These are phyloP conservation scores for Kwoniella botswanensis DNA, from an alignment of 768 basidiomycete genomes.

Conservation along the genomic window DNA sequence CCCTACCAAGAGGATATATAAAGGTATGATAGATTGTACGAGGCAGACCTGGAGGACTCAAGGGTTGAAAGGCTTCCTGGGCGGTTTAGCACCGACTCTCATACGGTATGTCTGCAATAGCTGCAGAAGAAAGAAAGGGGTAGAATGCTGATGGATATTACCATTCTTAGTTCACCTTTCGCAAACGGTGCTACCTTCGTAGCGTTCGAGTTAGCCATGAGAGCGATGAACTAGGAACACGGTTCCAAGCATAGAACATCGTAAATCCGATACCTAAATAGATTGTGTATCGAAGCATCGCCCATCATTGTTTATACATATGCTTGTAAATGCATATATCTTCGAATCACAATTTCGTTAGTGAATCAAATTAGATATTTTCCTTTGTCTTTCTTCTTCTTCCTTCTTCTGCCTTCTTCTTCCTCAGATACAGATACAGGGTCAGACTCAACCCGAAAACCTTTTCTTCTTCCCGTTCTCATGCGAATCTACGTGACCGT, in stretches of 20 bases:
- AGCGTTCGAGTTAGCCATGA: conserved; percentile 90
- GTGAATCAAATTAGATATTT: neutral
- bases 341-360: too few species aligned
- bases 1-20: conserved; percentile 76
- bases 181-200: conserved; percentile 97
- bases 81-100: conserved; percentile 89
- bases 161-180: conserved; percentile 74
- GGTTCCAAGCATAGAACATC: neutral
- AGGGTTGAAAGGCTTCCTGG: conserved; percentile 82
- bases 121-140: too few species aligned
- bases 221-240: conserved; percentile 57
- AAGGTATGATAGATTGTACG: conserved; percentile 79
- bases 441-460: neutral
- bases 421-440: neutral
- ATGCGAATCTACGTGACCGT: neutral
- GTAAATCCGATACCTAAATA: neutral
- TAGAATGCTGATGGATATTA: too few species aligned
- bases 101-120: conserved; percentile 65
- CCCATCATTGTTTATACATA: neutral
- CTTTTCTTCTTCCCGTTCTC: neutral
- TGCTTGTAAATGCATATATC: neutral
- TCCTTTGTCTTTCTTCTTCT: neutral
- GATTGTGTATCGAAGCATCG: neutral
- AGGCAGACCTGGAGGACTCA: conserved; percentile 81
- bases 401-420: too few species aligned